Conservation (phyloP, 805 yeast species). For the Lipomyces sp. region DNA sequence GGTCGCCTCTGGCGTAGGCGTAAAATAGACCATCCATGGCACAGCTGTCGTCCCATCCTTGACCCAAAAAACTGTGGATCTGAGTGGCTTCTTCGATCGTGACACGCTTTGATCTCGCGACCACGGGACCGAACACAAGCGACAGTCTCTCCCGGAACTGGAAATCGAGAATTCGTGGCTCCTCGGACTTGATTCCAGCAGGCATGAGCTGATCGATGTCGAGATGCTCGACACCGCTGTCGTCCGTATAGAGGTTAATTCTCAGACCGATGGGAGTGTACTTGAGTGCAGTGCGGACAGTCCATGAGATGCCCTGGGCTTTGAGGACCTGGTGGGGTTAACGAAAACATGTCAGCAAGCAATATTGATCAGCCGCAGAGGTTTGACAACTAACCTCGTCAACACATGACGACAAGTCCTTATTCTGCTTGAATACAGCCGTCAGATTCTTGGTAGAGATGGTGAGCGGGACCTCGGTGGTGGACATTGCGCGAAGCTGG, state of each 20-base stretch:
- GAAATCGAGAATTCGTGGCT: conserved; percentile 29
- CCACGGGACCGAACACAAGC: conserved; percentile 35
- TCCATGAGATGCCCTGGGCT: conserved; percentile 33
- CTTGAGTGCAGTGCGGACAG: conserved; percentile 29
- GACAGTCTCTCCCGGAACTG: conserved; percentile 20
- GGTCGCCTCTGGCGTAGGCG: conserved; percentile 29
- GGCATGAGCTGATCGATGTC: conserved; percentile 31
- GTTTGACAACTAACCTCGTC: conserved; percentile 20
- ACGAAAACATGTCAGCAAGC: neutral
- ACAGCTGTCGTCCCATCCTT: conserved; percentile 26
- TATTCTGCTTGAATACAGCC: conserved; percentile 30
- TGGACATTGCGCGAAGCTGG: neutral
- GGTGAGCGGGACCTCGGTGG: conserved; percentile 29
- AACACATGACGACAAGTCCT: conserved; percentile 24
- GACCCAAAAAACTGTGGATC: conserved; percentile 22
- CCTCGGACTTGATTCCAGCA: conserved; percentile 30
- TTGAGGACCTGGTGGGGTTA: conserved; percentile 26
- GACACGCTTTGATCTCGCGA: conserved; percentile 11
- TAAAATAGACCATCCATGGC: conserved; percentile 18
- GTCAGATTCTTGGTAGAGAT: conserved; percentile 22
- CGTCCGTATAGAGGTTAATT: conserved; percentile 13
- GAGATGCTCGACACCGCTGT: conserved; percentile 18
- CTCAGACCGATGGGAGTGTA: conserved; percentile 22
- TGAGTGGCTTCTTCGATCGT: conserved; percentile 25
- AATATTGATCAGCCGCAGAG: no score